Percentiles rank a stretch among this genome's conserved stretches.
Conservation (phyloP, 441 rosid species). For the Populus hybrid region DNA sequence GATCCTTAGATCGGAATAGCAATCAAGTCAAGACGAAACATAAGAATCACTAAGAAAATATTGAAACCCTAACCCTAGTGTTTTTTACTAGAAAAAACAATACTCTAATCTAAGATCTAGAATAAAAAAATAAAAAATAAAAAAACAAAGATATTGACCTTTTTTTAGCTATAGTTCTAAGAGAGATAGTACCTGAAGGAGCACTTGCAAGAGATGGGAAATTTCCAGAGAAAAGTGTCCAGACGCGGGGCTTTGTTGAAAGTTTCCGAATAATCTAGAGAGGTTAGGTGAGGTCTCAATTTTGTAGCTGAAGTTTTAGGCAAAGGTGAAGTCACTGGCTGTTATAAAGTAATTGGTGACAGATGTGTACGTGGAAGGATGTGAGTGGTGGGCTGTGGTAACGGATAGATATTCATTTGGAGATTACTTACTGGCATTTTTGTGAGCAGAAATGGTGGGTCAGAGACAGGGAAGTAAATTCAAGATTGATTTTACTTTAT, state of each 20-base stretch:
- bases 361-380: conserved; percentile 26
- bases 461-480: neutral
- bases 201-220: conserved; percentile 14
- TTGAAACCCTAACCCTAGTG: neutral
- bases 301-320: neutral
- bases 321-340: conserved; percentile 18
- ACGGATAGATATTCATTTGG: neutral
- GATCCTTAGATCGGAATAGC: conserved; percentile 4
- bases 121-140: neutral
- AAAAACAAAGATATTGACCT: neutral
- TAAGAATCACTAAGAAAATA: neutral
- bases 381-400: conserved; percentile 1
- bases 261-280: neutral
- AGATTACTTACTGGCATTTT: too few relatives aligned
- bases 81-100: neutral
- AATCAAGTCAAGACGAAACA: neutral
- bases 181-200: conserved; percentile 25
- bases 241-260: conserved; percentile 23
- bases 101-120: neutral
- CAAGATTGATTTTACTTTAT: neutral
- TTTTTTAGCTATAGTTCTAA: neutral
- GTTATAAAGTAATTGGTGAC: conserved; percentile 21
- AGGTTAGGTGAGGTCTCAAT: neutral
- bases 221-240: conserved; percentile 15
- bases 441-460: neutral